Evolutionary conservation across 805 yeast genomes (phyloP).

Genomic region (Candida fluviatilis): DNA sequence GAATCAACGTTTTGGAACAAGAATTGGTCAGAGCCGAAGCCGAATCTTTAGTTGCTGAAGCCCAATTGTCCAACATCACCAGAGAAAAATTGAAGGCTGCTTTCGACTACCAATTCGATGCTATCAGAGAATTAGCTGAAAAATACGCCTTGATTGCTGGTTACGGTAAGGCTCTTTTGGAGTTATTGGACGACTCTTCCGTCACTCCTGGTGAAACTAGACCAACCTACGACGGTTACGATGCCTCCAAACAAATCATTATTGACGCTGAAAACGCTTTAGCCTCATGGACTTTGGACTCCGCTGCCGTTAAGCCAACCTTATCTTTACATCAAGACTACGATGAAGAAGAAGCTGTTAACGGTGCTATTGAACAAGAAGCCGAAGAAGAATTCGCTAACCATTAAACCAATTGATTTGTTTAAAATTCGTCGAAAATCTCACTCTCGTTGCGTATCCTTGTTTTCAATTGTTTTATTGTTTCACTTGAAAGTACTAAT

Average conservation of each 20-base stretch:
- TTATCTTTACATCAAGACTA: constrained; percentile 64
- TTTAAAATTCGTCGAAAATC: constrained; percentile 13
- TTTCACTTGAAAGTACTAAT: neutral
- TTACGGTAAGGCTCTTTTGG: constrained; percentile 82
- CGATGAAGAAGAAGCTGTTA: constrained; percentile 46
- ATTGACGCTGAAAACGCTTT: constrained; percentile 82
- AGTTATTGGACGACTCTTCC: constrained; percentile 77
- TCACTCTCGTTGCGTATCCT: constrained; percentile 7
- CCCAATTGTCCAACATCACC: constrained; percentile 84
- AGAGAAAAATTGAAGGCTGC: constrained; percentile 85
- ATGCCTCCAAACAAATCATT: constrained; percentile 82
- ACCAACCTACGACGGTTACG: constrained; percentile 86
- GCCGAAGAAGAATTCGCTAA: constrained; percentile 54
- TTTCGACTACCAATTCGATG: constrained; percentile 79
- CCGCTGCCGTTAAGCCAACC: constrained; percentile 80
- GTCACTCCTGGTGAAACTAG: constrained; percentile 92
- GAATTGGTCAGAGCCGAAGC: constrained; percentile 91
- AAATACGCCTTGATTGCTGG: constrained; percentile 84
- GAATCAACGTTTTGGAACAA: constrained; percentile 77
- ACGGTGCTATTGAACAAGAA: constrained; percentile 46
- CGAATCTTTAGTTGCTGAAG: constrained; percentile 87
- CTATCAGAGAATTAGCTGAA: constrained; percentile 81
- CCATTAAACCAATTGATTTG: constrained; percentile 19
- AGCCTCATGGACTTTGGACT: constrained; percentile 79
- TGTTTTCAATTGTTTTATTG: constrained; percentile 1